Evolutionary conservation across 164 flowering plant species (phyloP), one percentile per base, ranked within the genome.

Genomic region (Brasenia schreberi): DNA sequence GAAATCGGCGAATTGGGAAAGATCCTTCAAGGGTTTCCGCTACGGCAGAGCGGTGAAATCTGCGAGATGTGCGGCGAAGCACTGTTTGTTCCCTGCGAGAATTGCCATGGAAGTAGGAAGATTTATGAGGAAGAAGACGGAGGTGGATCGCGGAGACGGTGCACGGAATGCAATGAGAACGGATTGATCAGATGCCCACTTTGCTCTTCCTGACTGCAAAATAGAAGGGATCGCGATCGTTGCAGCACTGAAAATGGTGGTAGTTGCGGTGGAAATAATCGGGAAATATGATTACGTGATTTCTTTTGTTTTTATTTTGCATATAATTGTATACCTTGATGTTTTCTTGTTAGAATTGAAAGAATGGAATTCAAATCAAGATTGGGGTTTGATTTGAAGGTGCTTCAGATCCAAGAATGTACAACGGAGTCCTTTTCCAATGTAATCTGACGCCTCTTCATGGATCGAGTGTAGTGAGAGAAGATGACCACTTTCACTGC

Each of bases 21-120:
- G 81, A 71, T 89, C 42, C 66, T 92, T 43, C 75, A 79, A 43
- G 96, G 93, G 16, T 75, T 89, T 67, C 93, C 90, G 0, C 65
- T 77, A 33, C 52, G 27, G 60, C 83, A 78, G 65, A 65, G 68
- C 0, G 76, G 77, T 18, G 70, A 68, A 61, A 84, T 78, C 23
- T 92, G 99, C 63, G 78, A 79, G 62, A 72, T 69, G 11, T 95
- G 99, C 76, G 99, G 96, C 43, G 97, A 85, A 73, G 94, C 82
- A 5, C 82, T 97, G 79, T 95, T 95, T 68, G 66, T 92, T 62
- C 96, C 88, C 5, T 95, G 99, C 72, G 67, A 70, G 12, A 79
- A 77, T 64, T 95, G 99, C 64, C 79, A 69, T 74, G 99, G 99
- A 1, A 89, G 97, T 71, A 67, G 86, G 43, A 95, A 90, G 80